Conservation (phyloP, 2,329 filamentous ascomycete species). For the Dactylellina leptospora region DNA sequence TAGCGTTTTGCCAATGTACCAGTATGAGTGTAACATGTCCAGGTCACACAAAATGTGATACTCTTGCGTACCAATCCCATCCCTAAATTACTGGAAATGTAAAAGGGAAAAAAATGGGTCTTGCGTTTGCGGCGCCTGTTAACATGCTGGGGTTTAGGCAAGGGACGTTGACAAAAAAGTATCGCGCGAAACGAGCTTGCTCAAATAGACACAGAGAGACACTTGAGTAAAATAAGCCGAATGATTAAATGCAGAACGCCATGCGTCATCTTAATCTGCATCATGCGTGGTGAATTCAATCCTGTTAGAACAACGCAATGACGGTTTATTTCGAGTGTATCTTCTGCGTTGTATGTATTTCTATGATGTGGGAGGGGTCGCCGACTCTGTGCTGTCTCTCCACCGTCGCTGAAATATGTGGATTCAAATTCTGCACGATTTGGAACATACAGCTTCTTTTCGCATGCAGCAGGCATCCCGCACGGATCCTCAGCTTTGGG, state of each 20-base stretch:
- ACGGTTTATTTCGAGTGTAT: constrained; percentile 1
- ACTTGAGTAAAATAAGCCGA: constrained; percentile 1
- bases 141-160: background rate
- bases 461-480: constrained; percentile 44
- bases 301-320: constrained; percentile 37
- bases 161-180: background rate
- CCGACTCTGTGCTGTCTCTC: constrained; percentile 41
- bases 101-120: too few species aligned
- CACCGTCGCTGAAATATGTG: constrained; percentile 7
- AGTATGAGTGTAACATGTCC: constrained; percentile 4
- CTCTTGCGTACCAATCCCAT: too few species aligned
- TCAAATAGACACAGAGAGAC: too few species aligned
- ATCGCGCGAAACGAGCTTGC: background rate
- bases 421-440: constrained; percentile 40
- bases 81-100: too few species aligned
- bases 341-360: constrained; percentile 26
- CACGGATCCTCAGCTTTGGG: constrained; percentile 53
- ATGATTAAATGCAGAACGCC: constrained; percentile 1
- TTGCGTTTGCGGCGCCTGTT: constrained; percentile 33
- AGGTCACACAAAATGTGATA: constrained; percentile 1
- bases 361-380: constrained; percentile 17
- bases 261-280: constrained; percentile 1
- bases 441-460: constrained; percentile 37
- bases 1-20: background rate
- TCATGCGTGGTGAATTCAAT: constrained; percentile 40